phyloP scores from a whole-genome alignment of 1,139 yeast species.

The Blastobotrys persicus region DNA sequence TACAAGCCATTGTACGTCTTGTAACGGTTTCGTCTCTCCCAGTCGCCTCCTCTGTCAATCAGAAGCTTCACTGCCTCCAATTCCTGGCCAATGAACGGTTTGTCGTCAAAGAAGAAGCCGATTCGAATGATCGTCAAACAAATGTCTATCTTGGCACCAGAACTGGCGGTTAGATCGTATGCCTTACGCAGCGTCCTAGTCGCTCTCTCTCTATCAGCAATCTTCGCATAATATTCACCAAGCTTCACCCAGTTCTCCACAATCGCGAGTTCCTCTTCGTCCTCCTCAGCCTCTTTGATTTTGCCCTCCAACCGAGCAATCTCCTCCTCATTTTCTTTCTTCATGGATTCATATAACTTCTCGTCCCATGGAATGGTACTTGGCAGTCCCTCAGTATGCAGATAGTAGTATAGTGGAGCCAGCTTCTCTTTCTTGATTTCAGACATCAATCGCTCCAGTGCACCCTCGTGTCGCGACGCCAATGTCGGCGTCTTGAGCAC shows the following conservation, averaged over 20 bases:
- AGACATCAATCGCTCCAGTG: conserved; percentile 49
- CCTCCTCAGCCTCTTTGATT: conserved; percentile 75
- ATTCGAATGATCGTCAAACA: conserved; percentile 76
- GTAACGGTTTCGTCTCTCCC: conserved; percentile 96
- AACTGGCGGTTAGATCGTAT: conserved; percentile 73
- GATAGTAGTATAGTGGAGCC: conserved; percentile 82
- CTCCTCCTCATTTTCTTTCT: conserved; percentile 52
- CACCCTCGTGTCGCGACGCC: conserved; percentile 42
- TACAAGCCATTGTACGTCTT: conserved; percentile 90
- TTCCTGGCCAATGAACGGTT: conserved; percentile 63
- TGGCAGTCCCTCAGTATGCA: conserved; percentile 52
- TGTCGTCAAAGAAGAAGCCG: conserved; percentile 85
- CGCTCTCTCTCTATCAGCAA: conserved; percentile 81
- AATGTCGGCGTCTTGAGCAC: conserved; percentile 48
- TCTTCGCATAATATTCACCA: conserved; percentile 83
- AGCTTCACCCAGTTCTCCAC: conserved; percentile 74
- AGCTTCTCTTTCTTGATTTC: conserved; percentile 59
- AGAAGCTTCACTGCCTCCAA: conserved; percentile 68
- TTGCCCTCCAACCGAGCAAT: conserved; percentile 57
- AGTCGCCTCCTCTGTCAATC: conserved; percentile 96
- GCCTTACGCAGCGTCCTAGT: conserved; percentile 69
- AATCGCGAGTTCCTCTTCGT: conserved; percentile 85
- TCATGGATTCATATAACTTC: conserved; percentile 49
- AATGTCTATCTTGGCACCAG: conserved; percentile 88
- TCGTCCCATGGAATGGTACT: conserved; percentile 53